phyloP scores from a whole-genome alignment of 2,329 filamentous ascomycete species.

The Fusarium penzigii region DNA sequence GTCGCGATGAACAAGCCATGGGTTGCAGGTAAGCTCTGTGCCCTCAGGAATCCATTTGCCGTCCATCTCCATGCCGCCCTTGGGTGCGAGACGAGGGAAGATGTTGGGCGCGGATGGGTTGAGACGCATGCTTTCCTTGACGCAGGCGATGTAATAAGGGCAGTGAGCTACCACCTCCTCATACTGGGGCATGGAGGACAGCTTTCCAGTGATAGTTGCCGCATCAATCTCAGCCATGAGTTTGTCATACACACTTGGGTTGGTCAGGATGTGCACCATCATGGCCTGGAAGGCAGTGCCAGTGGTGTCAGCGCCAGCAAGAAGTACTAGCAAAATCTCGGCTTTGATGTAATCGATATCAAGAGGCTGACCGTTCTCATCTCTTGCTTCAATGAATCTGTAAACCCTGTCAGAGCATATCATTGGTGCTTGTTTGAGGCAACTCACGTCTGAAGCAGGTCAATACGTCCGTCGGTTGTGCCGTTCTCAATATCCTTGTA shows the following conservation, averaged over 20 bases:
- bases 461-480: conserved; percentile 40
- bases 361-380: conserved; percentile 9
- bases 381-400: conserved; percentile 16
- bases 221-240: conserved; percentile 27
- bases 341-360: conserved; percentile 24
- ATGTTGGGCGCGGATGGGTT: conserved; percentile 50
- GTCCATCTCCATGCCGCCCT: conserved; percentile 43
- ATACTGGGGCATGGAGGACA: conserved; percentile 38
- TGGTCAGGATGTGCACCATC: conserved; percentile 30
- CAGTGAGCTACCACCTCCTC: conserved; percentile 16
- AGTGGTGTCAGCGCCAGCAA: conserved; percentile 47
- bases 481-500: conserved; percentile 48
- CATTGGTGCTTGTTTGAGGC: rapidly evolving
- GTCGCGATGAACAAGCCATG: conserved; percentile 38
- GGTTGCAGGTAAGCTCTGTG: conserved; percentile 37
- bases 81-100: conserved; percentile 49
- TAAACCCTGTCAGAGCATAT: not conserved
- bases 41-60: conserved; percentile 33
- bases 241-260: conserved; percentile 19
- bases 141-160: conserved; percentile 54
- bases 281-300: conserved; percentile 47
- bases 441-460: conserved; percentile 53
- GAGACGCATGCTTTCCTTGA: conserved; percentile 55
- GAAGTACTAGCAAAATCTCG: conserved; percentile 27
- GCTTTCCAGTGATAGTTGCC: conserved; percentile 32